These are phyloP conservation scores for Aegilops tauschii DNA, from an alignment of 176 grass and related monocot species.

Conservation along the genomic window DNA sequence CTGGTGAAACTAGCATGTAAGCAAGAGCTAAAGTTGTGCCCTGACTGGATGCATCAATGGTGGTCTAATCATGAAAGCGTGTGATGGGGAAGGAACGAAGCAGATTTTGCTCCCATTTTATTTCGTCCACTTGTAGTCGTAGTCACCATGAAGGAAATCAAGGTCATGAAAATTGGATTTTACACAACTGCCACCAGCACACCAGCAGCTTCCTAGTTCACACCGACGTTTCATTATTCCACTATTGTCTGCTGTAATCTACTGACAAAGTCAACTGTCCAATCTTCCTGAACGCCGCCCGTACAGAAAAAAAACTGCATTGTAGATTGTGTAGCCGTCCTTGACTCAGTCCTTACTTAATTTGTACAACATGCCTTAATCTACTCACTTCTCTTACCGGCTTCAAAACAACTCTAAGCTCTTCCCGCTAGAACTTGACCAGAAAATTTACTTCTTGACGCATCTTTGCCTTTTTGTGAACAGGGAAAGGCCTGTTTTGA, in stretches of 20 bases:
- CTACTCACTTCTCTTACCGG: background rate
- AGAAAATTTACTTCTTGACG: background rate
- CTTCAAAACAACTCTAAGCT: background rate
- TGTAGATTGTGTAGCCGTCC: background rate
- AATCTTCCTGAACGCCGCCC: background rate
- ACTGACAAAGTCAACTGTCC: background rate
- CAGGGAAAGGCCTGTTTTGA: background rate
- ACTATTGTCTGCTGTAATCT: background rate
- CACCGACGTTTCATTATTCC: background rate
- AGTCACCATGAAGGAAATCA: background rate
- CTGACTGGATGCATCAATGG: background rate
- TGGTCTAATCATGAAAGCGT: background rate
- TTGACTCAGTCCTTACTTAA: background rate
- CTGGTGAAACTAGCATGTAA: conserved; percentile 15
- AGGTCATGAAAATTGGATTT: conserved; percentile 3
- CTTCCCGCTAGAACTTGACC: background rate
- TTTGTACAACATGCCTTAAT: background rate
- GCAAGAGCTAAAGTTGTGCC: background rate
- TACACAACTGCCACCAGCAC: background rate
- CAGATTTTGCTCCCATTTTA: background rate
- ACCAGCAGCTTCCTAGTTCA: background rate
- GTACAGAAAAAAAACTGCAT: background rate
- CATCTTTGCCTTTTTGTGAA: background rate
- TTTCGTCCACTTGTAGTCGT: background rate
- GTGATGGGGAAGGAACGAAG: background rate